Base-by-base conservation (phyloP, 768 basidiomycete genomes). In the Rhodosporidiobolus odoratus region DNA sequence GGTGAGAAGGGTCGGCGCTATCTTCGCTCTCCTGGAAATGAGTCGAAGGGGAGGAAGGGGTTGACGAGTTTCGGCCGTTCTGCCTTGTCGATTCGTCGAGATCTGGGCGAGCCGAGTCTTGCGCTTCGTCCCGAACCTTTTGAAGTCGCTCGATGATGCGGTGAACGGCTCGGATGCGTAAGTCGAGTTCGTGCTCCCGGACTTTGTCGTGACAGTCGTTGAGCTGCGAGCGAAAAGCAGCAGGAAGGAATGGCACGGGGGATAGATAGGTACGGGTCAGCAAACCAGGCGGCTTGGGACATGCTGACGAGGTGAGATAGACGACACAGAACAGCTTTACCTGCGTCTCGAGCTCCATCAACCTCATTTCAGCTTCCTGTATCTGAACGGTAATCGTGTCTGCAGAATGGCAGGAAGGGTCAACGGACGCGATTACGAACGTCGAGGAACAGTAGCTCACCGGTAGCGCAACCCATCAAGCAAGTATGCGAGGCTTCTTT, bases 401-500 rank as follows among this genome's bases (percentile, higher is more conserved):
- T 77, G 67, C 21, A 35, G 7, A 0, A n/a, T 0, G 3, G 56
- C 0, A 35, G 7, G 0, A 16, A 32, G 52, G 16, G n/a, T 27
- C 8, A 34, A 6, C 27, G 0, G 12, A 40, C 27, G 4, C 15
- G 32, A 27, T 12, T 9, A n/a, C 32, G n/a, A 9, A 35, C 25
- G 10, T 12, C 13, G 37, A 17, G 17, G 5, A 13, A 25, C 21
- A 35, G 7, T 25, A 37, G 23, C 72, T 5, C 21, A 77, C 76
- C 75, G 2, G 70, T 66, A 0, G 76, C 58, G 16, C 85, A 84
- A 19, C 89, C 89, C 37, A 93, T 84, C 52, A 89, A 82, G 78
- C 92, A 97, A 0, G 83, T 82, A 78, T 98, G 94, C 4, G 91
- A 88, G 52, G 85, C 80, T 79, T 98, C 94, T 40, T 84, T 81